Conservation (phyloP, 129 eudicot genomes). For the Flaveria linearis region DNA sequence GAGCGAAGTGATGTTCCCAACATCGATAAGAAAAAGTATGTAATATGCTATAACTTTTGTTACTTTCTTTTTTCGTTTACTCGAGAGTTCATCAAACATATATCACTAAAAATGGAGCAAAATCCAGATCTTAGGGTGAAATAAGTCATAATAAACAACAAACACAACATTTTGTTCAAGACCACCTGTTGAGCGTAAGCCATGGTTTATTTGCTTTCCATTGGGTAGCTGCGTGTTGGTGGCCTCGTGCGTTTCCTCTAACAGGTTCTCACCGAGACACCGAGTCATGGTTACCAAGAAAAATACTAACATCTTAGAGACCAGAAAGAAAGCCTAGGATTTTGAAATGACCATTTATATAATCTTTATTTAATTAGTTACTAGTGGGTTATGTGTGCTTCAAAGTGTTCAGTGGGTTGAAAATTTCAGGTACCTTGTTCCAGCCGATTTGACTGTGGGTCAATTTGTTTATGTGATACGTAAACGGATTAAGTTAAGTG, state of each 20-base stretch:
- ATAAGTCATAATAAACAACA: neutral
- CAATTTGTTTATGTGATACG: slow-evolving; percentile 92
- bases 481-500: slow-evolving; percentile 82
- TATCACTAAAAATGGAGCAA: neutral
- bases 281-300: neutral
- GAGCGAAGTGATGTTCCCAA: slow-evolving; percentile 55
- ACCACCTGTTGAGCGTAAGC: neutral
- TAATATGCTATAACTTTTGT: neutral
- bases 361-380: neutral
- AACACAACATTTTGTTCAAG: neutral
- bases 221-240: neutral
- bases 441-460: slow-evolving; percentile 92
- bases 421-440: slow-evolving; percentile 74
- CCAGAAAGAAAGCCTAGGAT: neutral
- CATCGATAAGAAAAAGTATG: slow-evolving; percentile 56
- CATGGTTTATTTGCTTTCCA: neutral
- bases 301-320: neutral
- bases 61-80: neutral
- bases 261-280: neutral
- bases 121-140: neutral
- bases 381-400: neutral
- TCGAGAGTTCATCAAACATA: neutral
- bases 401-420: neutral
- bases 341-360: neutral
- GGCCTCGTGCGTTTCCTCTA: neutral